Conservation (phyloP, 2,329 filamentous ascomycete genomes). For the Aureobasidium sp. region DNA sequence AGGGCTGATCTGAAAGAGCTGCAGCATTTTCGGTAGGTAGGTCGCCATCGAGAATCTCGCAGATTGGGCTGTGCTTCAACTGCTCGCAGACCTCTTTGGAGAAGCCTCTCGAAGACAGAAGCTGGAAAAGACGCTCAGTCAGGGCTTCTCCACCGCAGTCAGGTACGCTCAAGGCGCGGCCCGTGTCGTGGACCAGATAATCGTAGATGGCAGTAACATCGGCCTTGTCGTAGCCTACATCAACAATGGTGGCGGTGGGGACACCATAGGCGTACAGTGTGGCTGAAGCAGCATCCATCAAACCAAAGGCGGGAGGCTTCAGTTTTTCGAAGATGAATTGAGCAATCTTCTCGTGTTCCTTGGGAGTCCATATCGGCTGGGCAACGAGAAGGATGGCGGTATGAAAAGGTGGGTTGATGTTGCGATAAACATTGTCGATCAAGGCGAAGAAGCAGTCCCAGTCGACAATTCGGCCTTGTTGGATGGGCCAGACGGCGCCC, state of each 20-base stretch:
- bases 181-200: slow-evolving; percentile 64
- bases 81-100: slow-evolving; percentile 59
- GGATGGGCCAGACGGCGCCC: slow-evolving; percentile 81
- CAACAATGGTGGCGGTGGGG: slow-evolving; percentile 74
- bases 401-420: slow-evolving; percentile 85
- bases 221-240: slow-evolving; percentile 87
- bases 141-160: slow-evolving; percentile 82
- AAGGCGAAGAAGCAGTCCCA: slow-evolving; percentile 93
- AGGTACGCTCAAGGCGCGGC: slow-evolving; percentile 53
- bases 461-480: slow-evolving; percentile 74
- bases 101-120: slow-evolving; percentile 55
- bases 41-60: slow-evolving; percentile 53
- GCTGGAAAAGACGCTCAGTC: slow-evolving; percentile 63
- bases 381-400: slow-evolving; percentile 87
- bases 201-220: slow-evolving; percentile 88
- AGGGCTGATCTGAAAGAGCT: slow-evolving; percentile 29
- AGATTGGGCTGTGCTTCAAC: slow-evolving; percentile 56
- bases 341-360: slow-evolving; percentile 79
- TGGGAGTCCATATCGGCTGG: slow-evolving; percentile 82
- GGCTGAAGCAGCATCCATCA: slow-evolving; percentile 83
- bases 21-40: slow-evolving; percentile 44
- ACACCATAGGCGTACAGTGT: slow-evolving; percentile 76
- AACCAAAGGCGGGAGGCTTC: slow-evolving; percentile 82
- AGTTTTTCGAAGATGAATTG: slow-evolving; percentile 98
- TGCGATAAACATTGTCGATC: slow-evolving; percentile 83